Evolutionary conservation across 139 green algal species (phyloP), one percentile per base, ranked within the genome.

Genomic region (Chlorella sorokiniana): DNA sequence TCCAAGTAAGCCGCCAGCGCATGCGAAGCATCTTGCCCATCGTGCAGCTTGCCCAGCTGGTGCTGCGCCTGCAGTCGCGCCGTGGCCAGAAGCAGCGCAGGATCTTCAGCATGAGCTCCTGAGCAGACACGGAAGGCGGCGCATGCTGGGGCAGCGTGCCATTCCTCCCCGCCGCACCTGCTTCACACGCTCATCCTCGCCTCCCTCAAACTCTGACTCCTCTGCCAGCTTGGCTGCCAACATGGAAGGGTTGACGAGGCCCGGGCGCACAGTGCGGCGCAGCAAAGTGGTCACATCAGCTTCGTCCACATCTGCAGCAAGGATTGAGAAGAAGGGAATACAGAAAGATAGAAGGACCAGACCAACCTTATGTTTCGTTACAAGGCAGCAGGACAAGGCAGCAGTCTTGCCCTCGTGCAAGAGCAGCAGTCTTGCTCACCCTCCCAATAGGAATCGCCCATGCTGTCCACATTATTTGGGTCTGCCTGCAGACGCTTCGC

Each of bases 191-290:
- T 69, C 25, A 8, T 79, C 73, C 9, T 56, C 69, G 3, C 22
- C 38, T 20, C 48, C 71, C 7, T 78, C 71, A 45, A 67, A 44
- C 33, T 35, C 71, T 27, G 35, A 44, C 5, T 33, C 22, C 51
- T 52, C 31, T n/a, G 52, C 71, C 71, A 78, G 71, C 44, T 37
- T 59, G 35, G 45, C 29, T 25, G 71, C 51, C 71, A 78, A 37
- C 18, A 31, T 35, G 20, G 38, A 22, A 0, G 14, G 31, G 33
- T 40, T 40, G n/a, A 56, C 8, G 25, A 51, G 20, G 54, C 37
- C 54, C 25, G 54, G 52, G 54, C 73, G 73, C 37, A 56, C 51
- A 6, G 73, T 1, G 35, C 73, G 54, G 27, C 54, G 2, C 73
- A 79, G 73, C 73, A 79, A 54, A 27, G 23, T 51, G 54, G 5